Base-by-base conservation (phyloP, 192 early-diverging fungal genomes). In the Funneliformis geosporum region DNA sequence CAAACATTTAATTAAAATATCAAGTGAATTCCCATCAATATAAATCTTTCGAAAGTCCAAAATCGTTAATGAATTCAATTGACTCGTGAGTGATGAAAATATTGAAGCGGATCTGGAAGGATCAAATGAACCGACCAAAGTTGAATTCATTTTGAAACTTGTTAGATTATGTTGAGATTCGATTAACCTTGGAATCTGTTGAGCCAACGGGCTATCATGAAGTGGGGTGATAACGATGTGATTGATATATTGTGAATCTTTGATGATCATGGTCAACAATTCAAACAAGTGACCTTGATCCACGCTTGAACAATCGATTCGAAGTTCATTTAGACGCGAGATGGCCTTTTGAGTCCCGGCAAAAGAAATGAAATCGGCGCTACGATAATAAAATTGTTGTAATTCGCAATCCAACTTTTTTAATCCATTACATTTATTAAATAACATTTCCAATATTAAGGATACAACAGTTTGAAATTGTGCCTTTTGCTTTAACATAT, bases 1-100 rank as follows among this genome's bases (percentile, higher is more conserved):
- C 14, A n/a, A 25, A 72, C 69, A 72, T 72, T 72, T 72, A 28
- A 43, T 43, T 47, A 72, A 72, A 47, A 72, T 72, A 50, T 72
- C n/a, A 16, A 72, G 27, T 16, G 69, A 72, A 72, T 72, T 72
- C 38, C n/a, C 8, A 27, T 72, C 44, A 28, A 72, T 46, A 28
- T 16, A 72, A 9, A 72, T 28, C 25, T 28, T 72, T 72, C 69
- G 18, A 72, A 72, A 47, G 47, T 72, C 69, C 1, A 39, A 28
- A 47, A 28, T n/a, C 12, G 69, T 72, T n/a, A 72, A 27, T 14
- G 43, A 47, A 27, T 11, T 16, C 8, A 14, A 16, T 72, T 72
- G 69, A 72, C 69, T 72, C 11, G 69, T 47, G 7, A 72, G 44
- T 46, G 69, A 42, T 3, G 69, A 72, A 47, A 47, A 72, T 27